Evolutionary conservation across 306 rosid species (phyloP), one percentile per base, ranked within the genome.

Genomic region (Abrus precatorius): DNA sequence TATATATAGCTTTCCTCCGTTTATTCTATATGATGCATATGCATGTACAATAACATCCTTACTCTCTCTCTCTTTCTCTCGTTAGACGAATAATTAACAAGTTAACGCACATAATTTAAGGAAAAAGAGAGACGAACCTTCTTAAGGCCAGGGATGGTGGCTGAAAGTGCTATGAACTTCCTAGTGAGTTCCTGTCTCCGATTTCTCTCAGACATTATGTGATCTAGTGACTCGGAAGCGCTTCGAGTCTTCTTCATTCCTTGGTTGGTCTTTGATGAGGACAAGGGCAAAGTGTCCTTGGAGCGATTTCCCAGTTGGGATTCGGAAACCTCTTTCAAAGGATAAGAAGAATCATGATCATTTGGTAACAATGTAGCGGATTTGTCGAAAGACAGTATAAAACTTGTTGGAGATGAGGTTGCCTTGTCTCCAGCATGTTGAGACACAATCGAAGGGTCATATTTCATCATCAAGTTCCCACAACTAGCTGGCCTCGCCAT

Each of bases 131-230:
- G 9, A 72, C 10, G 13, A 2, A 68, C 85, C 78, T 76, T 82
- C 66, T 76, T 82, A 68, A 76, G 52, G 65, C 78, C 82, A 60
- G 82, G 85, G 38, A 76, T 68, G 34, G 73, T 67, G 27, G 85
- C 73, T 1, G 85, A 77, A 43, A 82, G 85, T 29, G 81, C 82
- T 9, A 82, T 76, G 68, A 82, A 82, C 48, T 41, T 76, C 33
- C 59, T 77, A 2, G 77, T 68, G 65, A 82, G 81, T 43, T 82
- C 85, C 7, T 60, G 77, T 82, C 77, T 75, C 82, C 83, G 70
- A 3, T 36, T 48, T 71, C 83, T 80, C 65, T 80, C 72, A 2
- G 65, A 52, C 36, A 71, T 48, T 5, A 80, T 70, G 72, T 71
- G 85, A 82, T 76, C 73, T 3, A 59, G 6, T 9, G 82, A 49